Base-by-base conservation (phyloP, 2,329 filamentous ascomycete genomes). In the Aspergillus neotritici region DNA sequence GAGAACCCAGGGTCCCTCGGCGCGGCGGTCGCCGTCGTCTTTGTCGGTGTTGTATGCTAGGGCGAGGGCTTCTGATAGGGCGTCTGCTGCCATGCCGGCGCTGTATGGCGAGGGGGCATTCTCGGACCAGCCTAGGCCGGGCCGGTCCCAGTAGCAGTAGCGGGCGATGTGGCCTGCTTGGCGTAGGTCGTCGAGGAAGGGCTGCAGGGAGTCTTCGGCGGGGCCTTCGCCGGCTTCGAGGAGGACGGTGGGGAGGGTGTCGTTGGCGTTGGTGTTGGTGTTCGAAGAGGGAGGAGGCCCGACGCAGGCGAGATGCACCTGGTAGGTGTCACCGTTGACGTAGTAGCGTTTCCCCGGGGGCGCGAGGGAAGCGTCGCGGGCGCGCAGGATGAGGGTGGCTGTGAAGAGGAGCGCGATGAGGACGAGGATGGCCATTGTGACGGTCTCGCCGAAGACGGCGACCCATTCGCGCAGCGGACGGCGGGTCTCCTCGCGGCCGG, bases 111-210 rank as follows among this genome's bases (percentile, higher is more conserved):
- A 96, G 2, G 93, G 93, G 0, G 91, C 89, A 43, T 93, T 91
- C 66, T 98, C 93, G 36, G 81, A 80, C 83, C 88, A 95, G 5
- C 79, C 91, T 43, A 91, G 78, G 1, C 93, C 93, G 1, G 93
- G 93, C 15, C 93, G 84, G 63, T 98, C 93, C 62, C 87, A 90
- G 66, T 95, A 96, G 74, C 93, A 98, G 70, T 94, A 97, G 47
- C 91, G 82, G 43, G 75, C 73, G 55, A 98, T 93, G 35, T 84
- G 86, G 31, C 87, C 87, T 56, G 93, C 93, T 51, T 80, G 74
- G 51, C 89, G 73, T 1, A 86, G 82, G 43, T 82, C 75, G 46
- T 89, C 80, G 9, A 88, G 86, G 69, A 94, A 87, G 41, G 83
- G 78, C 69, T 89, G 85, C 43, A 98, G 75, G 5, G 84, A 81